Conservation (phyloP, 2,329 filamentous ascomycete genomes). For the Teratosphaeria destructans region DNA sequence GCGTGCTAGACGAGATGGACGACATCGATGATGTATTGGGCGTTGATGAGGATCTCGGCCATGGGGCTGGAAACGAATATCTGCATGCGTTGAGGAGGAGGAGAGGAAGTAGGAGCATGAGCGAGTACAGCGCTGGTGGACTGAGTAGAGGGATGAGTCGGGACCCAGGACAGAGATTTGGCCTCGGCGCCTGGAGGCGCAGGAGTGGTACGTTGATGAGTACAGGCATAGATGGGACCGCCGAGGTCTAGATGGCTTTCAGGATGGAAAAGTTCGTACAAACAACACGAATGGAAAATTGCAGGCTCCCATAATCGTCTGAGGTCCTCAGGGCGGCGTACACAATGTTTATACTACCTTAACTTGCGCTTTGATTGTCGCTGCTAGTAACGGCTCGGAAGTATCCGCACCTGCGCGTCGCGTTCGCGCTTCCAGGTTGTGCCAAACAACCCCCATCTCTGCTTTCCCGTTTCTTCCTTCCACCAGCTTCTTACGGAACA, state of each 20-base stretch:
- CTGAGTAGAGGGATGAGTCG: conserved; percentile 7
- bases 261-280: neutral
- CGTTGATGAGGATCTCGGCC: conserved; percentile 29
- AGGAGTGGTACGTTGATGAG: conserved; percentile 1
- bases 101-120: conserved; percentile 18
- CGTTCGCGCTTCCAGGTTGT: neutral
- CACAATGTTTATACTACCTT: no score
- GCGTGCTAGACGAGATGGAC: conserved; percentile 36
- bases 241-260: neutral
- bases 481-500: neutral
- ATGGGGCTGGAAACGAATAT: conserved; percentile 4
- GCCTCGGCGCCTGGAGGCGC: conserved; percentile 6
- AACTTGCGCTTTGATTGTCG: no score
- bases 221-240: neutral
- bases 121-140: conserved; percentile 13
- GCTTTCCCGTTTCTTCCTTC: neutral
- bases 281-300: no score
- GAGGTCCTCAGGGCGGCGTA: no score
- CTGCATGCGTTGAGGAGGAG: conserved; percentile 17
- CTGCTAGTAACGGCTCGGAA: neutral
- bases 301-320: no score
- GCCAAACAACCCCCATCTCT: neutral
- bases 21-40: conserved; percentile 39
- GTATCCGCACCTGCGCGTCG: neutral
- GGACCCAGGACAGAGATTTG: conserved; percentile 3